Base-by-base conservation (phyloP, 2,329 filamentous ascomycete genomes). In the Ophiocordyceps camponoti-floridani region DNA sequence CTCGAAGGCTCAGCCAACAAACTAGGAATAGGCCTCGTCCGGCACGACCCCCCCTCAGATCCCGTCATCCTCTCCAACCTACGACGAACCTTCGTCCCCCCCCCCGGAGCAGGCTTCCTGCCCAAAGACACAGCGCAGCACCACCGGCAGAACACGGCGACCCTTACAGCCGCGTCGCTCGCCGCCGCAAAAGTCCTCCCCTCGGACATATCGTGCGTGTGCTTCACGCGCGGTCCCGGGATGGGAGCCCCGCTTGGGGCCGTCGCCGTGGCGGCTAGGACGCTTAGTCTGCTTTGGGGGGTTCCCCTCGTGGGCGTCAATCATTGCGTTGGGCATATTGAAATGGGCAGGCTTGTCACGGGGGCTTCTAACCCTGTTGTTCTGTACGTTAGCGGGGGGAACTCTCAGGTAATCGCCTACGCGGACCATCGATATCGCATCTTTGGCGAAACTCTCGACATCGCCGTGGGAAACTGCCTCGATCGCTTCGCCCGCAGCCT, bases 321-420 rank as follows among this genome's bases (percentile, higher is more conserved):
- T 64, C 91, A 98, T 65, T 98, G 91, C 62, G 84, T 98, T 42
- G 91, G 91, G 40, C 91, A 98, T 63, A 96, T 98, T 56, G 91
- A 98, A 67, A 98, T 98, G 91, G 91, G 91, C 30, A 75, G 91
- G 43, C 75, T 83, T 47, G 94, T 98, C 58, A 96, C 91, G 4
- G 84, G 85, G 47, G 87, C 91, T 14, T 67, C 75, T 23, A 89
- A 98, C 63, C 91, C 91, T 0, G 88, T 96, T 33, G 91, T 98
- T 42, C 70, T 98, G 37, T 98, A 98, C 63, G 91, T 96, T 38
- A 86, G 79, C 19, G 91, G 91, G 49, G 91, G 91, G 47, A 98
- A 98, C 68, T 94, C 89, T 13, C 89, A 98, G 66, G 89, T 96
- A 26, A 96, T 96, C 52, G 91, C 91, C 42, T 98, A 96, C 65